phyloP scores from a whole-genome alignment of 164 flowering plant genomes.

The Saururus chinensis region DNA sequence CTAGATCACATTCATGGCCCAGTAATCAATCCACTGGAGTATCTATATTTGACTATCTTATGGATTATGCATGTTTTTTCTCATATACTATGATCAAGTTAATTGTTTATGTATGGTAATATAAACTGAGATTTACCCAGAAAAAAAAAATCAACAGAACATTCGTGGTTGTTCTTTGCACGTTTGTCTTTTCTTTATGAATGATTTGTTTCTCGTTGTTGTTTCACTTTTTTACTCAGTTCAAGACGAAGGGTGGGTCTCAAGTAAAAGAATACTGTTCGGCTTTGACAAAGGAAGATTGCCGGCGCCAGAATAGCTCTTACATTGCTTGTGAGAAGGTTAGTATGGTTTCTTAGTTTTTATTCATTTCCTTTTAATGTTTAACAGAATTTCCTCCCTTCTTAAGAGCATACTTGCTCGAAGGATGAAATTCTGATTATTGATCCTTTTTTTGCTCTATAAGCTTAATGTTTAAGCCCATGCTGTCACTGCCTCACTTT shows the following conservation, averaged over 20 bases:
- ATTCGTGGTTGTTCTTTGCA: not conserved
- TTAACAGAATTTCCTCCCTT: no score
- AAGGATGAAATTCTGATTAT: no score
- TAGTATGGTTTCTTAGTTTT: conserved; percentile 5
- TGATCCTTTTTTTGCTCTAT: no score
- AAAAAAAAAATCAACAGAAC: no score
- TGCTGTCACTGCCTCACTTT: not conserved
- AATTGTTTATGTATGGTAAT: no score
- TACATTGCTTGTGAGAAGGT: conserved; percentile 93
- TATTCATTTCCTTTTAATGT: not conserved
- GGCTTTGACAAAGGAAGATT: conserved; percentile 91
- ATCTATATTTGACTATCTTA: no score
- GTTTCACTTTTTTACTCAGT: conserved; percentile 34
- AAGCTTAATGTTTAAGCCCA: not conserved
- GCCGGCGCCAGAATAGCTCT: conserved; percentile 70
- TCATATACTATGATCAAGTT: no score
- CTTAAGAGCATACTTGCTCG: no score
- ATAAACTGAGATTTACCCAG: no score
- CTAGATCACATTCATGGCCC: no score
- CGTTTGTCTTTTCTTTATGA: not conserved
- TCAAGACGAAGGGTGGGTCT: conserved; percentile 96
- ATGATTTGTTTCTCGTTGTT: not conserved
- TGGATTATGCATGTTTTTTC: no score
- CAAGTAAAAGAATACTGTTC: conserved; percentile 85
- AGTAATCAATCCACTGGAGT: no score